Percentiles rank a stretch among this genome's conserved stretches.
phyloP scores from a whole-genome alignment of 345 rosid species.

The Moricandia arvensis region DNA sequence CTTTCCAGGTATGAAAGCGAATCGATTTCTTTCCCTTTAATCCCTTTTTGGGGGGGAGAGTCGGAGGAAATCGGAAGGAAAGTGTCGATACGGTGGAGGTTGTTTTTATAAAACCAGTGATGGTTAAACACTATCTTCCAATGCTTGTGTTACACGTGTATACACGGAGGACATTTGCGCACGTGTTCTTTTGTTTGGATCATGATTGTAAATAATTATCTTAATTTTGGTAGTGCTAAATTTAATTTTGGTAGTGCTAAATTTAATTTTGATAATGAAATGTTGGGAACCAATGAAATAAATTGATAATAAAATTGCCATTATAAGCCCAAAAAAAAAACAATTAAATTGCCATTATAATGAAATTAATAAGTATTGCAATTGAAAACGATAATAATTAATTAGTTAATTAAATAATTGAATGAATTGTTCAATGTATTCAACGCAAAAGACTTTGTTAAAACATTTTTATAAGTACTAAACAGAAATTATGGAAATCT shows the following conservation, averaged over 20 bases:
- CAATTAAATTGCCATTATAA: not conserved
- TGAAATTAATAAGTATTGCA: not conserved
- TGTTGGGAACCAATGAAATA: not conserved
- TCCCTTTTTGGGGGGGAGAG: not conserved
- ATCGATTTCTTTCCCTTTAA: constrained; percentile 4
- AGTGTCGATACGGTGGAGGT: constrained; percentile 26
- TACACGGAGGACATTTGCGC: not conserved
- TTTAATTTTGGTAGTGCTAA: not conserved
- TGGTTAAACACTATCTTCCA: constrained; percentile 10
- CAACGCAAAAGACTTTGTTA: not conserved
- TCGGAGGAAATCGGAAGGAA: constrained; percentile 32
- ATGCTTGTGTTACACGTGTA: constrained; percentile 2
- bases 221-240: not conserved
- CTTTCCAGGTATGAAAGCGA: constrained; percentile 38
- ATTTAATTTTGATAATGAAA: not conserved
- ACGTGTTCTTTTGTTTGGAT: not conserved
- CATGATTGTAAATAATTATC: not conserved
- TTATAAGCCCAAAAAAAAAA: no score
- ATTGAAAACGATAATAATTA: not conserved
- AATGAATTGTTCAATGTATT: not conserved
- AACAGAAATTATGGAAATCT: no score
- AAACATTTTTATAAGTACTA: not conserved
- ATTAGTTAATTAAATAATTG: not conserved
- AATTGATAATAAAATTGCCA: not conserved
- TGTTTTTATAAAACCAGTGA: not conserved